Base-by-base conservation (phyloP, 2,329 filamentous ascomycete genomes). In the Eutypa lata region DNA sequence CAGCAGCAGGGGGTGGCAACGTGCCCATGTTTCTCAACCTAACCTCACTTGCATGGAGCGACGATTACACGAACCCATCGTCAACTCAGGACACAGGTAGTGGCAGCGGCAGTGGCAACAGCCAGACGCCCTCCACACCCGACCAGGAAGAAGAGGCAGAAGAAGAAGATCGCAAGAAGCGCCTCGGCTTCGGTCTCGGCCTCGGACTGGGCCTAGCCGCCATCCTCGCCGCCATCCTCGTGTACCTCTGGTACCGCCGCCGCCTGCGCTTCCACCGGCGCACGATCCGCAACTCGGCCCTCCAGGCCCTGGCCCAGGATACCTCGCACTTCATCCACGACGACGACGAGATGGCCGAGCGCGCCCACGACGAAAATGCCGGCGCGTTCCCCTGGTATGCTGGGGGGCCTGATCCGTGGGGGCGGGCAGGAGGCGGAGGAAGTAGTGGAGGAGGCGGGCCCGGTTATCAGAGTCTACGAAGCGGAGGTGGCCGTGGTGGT, bases 101-200 rank as follows among this genome's bases (percentile, higher is more conserved):
- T n/a, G n/a, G n/a, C n/a, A n/a, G n/a, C n/a, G n/a, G n/a, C n/a
- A n/a, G n/a, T n/a, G n/a, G n/a, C 46, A 37, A 53, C 55, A 37
- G 19, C 37, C 51, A 16, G 52, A 46, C 33, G 44, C 19, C 38
- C 48, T 22, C 35, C 50, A 58, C 44, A 35, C 40, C 56, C 18
- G 28, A 60, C 40, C 63, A 38, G 13, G n/a, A 38, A 6, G n/a
- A 14, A 18, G 13, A 18, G 47, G 45, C 28, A 49, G 37, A 22
- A 57, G 47, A 28, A 42, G 47, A 49, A 19, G 53, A 55, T 31
- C 53, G 33, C 22, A 65, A 62, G 24, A 74, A 74, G 55, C 80
- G 77, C 47, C 70, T 87, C 4, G 84, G 85, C 1, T 71, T 90
- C 0, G 86, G 86, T 0, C 70, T 87, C 2, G 87, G 87, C 0